Conservation (phyloP, 257 asterid genomes). For the Asclepias syriaca region DNA sequence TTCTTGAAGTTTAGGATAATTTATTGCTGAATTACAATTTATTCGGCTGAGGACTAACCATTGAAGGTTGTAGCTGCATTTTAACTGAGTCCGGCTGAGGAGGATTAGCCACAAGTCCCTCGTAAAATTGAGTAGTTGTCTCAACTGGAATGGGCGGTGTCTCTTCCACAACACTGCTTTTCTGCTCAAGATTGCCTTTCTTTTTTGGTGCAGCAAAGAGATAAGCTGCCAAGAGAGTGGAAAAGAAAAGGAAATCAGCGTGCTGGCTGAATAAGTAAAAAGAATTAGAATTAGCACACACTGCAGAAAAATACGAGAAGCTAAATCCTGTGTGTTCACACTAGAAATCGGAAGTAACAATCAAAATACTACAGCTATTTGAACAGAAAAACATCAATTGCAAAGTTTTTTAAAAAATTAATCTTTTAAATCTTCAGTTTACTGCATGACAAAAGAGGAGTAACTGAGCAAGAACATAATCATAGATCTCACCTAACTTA, state of each 20-base stretch:
- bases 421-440: not conserved
- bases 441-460: not conserved
- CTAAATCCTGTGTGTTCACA: not conserved
- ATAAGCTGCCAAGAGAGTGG: not conserved
- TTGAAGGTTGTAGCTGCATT: not conserved
- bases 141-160: not conserved
- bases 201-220: constrained; percentile 11
- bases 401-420: not conserved
- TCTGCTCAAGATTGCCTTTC: not conserved
- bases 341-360: not conserved
- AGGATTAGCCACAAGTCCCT: not conserved
- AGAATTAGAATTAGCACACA: constrained; percentile 20
- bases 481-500: not conserved
- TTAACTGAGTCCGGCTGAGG: not conserved
- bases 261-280: constrained; percentile 23
- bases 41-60: not conserved
- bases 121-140: not conserved
- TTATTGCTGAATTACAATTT: not conserved
- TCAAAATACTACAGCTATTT: not conserved
- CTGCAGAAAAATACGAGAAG: not conserved
- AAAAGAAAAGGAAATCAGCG: not conserved
- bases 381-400: not conserved
- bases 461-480: not conserved
- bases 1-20: not conserved
- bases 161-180: constrained; percentile 1